A percentile compares a stretch with the other conserved stretches of the same genome.
Evolutionary conservation across 768 basidiomycete species (phyloP).

Genomic region (Calocybe indica): DNA sequence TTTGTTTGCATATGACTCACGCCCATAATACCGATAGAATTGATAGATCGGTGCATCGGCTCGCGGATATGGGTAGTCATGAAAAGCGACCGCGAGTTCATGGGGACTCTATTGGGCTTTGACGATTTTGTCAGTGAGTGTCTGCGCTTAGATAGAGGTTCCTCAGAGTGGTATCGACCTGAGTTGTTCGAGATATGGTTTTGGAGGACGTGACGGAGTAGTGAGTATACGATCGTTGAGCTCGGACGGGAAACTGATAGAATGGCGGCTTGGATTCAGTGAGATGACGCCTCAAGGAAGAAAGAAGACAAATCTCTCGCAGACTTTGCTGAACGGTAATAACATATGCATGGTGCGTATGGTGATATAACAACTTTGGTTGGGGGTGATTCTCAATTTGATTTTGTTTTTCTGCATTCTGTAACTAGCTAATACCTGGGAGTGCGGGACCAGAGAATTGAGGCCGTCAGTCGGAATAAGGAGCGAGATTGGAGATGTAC

Average conservation of each 20-base stretch:
- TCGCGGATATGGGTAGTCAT: slow-evolving; percentile 97
- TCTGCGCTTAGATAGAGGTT: not conserved
- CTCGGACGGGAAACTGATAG: not conserved
- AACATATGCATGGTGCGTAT: slow-evolving; percentile 89
- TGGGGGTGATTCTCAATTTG: not conserved
- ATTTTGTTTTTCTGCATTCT: slow-evolving; percentile 2
- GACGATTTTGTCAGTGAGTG: slow-evolving; percentile 99
- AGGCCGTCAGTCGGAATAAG: too few species aligned
- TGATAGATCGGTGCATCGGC: slow-evolving; percentile 97
- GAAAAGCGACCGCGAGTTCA: slow-evolving; percentile 97
- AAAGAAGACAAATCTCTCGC: slow-evolving; percentile 76
- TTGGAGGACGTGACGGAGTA: slow-evolving; percentile 96
- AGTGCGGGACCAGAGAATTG: slow-evolving; percentile 55
- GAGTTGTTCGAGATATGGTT: slow-evolving; percentile 65
- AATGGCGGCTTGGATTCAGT: slow-evolving; percentile 31
- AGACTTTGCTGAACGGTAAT: slow-evolving; percentile 90
- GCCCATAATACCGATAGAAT: slow-evolving; percentile 49
- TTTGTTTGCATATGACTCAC: too few species aligned
- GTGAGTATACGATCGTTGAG: slow-evolving; percentile 42
- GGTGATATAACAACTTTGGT: not conserved
- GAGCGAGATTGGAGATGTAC: too few species aligned
- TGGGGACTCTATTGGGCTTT: slow-evolving; percentile 90
- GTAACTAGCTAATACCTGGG: slow-evolving; percentile 59
- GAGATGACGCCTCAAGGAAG: slow-evolving; percentile 80
- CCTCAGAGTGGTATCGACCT: not conserved